A percentile compares a stretch with the other conserved stretches of the same genome.
Evolutionary conservation across 116 monocot species (phyloP).

Genomic region (Zostera marina): DNA sequence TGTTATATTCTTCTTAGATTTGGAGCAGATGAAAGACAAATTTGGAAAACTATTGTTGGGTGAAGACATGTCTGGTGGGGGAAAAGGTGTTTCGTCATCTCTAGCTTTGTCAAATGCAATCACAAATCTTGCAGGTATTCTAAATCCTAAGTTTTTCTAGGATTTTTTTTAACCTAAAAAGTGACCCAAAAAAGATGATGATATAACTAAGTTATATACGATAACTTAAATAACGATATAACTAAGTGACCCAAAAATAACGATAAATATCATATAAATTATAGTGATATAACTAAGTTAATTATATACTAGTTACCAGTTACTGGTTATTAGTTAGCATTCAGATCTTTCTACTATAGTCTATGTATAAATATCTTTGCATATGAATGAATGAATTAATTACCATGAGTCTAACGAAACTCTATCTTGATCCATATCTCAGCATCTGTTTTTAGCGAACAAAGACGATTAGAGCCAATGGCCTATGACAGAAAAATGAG

Average conservation of each 20-base stretch:
- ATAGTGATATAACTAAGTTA: no score
- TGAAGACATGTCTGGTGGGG: constrained; percentile 61
- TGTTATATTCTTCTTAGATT: not conserved
- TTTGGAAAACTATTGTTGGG: constrained; percentile 27
- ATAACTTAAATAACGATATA: no score
- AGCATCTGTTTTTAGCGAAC: constrained; percentile 89
- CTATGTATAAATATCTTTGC: no score
- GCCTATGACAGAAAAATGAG: constrained; percentile 40
- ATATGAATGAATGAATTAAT: no score
- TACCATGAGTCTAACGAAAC: not conserved
- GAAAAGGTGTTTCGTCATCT: constrained; percentile 51
- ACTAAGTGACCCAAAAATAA: no score
- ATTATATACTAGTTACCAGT: no score
- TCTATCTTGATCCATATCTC: not conserved
- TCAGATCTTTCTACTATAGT: no score
- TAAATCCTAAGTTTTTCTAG: not conserved
- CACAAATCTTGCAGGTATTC: constrained; percentile 49
- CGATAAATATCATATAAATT: no score
- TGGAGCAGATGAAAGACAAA: constrained; percentile 41
- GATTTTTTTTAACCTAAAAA: no score
- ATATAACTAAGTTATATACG: no score
- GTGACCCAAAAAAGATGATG: no score
- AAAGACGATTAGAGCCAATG: constrained; percentile 65
- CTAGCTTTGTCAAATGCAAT: constrained; percentile 56
- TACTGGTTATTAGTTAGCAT: no score